These are phyloP conservation scores for Tuber aestivum DNA, from an alignment of 495 filamentous ascomycete species.

Conservation along the genomic window DNA sequence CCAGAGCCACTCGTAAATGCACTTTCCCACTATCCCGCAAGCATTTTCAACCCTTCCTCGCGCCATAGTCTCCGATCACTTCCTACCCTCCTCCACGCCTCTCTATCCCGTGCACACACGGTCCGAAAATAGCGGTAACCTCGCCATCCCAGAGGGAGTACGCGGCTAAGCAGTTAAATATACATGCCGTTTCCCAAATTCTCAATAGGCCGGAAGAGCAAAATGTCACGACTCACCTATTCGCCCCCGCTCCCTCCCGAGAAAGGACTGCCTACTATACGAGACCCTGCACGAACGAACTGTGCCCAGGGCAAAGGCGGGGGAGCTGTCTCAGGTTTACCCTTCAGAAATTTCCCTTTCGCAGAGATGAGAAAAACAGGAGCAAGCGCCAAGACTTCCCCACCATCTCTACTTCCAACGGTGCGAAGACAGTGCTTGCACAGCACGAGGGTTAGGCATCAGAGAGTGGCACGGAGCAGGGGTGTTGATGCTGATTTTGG, in stretches of 20 bases:
- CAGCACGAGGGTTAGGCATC: background rate
- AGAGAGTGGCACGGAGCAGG: background rate
- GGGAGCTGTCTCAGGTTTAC: background rate
- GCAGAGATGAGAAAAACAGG: background rate
- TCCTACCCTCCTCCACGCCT: background rate
- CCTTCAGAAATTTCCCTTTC: background rate
- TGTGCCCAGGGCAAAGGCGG: background rate
- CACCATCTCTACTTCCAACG: background rate
- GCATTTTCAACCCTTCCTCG: background rate
- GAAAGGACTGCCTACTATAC: background rate
- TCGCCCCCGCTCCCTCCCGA: background rate
- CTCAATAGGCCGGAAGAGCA: background rate
- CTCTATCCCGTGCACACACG: background rate
- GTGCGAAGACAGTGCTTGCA: background rate
- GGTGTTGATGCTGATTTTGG: background rate
- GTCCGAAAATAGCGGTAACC: background rate
- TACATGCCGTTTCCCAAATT: background rate
- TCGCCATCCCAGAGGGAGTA: background rate
- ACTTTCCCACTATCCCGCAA: background rate
- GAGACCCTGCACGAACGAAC: background rate
- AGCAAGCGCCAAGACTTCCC: background rate
- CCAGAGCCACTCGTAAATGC: background rate
- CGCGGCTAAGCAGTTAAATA: slow-evolving; percentile 2
- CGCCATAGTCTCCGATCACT: background rate
- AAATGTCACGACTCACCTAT: background rate